A percentile compares a stretch with the other conserved stretches of the same genome.
Conservation (phyloP, 164 flowering plant species). For the Chimonanthus praecox region DNA sequence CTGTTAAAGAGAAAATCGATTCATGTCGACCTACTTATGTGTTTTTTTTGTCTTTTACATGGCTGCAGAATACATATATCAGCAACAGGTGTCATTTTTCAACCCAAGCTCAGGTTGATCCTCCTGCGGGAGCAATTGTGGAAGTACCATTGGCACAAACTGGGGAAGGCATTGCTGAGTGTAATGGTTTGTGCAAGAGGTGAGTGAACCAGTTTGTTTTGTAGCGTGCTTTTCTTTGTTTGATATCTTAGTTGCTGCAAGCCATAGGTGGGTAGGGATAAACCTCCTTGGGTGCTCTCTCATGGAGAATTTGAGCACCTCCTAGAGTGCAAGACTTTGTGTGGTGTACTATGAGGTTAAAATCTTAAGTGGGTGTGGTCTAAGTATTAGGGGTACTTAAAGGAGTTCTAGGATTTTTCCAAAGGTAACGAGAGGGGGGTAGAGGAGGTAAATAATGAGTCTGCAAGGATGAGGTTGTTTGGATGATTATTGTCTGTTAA, state of each 20-base stretch:
- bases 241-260: background rate
- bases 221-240: background rate
- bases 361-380: background rate
- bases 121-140: conserved; percentile 35
- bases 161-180: conserved; percentile 99
- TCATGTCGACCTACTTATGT: conserved; percentile 4
- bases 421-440: too few species aligned
- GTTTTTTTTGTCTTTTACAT: conserved; percentile 7
- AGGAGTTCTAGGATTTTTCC: too few species aligned
- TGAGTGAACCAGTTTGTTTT: conserved; percentile 17
- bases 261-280: background rate
- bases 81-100: conserved; percentile 39
- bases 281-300: background rate
- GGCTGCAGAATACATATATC: conserved; percentile 25
- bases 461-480: too few species aligned
- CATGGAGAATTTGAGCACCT: background rate
- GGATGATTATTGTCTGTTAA: too few species aligned
- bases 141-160: conserved; percentile 94
- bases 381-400: too few species aligned
- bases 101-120: conserved; percentile 39
- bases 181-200: conserved; percentile 96
- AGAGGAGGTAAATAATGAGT: too few species aligned
- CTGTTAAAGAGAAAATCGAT: background rate
- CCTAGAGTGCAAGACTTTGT: background rate
- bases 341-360: background rate